phyloP scores from a whole-genome alignment of 2,329 filamentous ascomycete genomes.

The Coniochaeta ligniaria region DNA sequence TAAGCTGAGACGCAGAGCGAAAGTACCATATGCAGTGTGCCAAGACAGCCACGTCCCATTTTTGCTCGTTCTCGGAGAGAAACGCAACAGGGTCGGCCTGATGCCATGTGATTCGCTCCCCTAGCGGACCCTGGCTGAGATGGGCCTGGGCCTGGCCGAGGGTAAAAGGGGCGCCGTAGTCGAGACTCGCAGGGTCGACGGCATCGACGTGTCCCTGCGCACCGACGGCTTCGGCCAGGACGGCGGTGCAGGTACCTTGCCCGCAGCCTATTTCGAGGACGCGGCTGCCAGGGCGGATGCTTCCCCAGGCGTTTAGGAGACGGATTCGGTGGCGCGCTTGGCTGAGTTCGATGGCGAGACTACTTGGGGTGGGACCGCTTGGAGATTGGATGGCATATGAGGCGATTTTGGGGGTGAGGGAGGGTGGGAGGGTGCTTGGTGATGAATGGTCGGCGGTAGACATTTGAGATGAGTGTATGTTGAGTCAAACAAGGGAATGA shows the following conservation, averaged over 20 bases:
- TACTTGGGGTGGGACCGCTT: not conserved
- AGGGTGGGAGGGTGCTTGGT: not conserved
- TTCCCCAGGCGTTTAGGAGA: constrained; percentile 9
- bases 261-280: constrained; percentile 54
- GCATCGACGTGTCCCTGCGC: constrained; percentile 37
- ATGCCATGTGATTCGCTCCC: constrained; percentile 34
- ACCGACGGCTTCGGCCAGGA: constrained; percentile 41
- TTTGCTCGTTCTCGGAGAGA: constrained; percentile 15
- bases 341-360: constrained; percentile 6
- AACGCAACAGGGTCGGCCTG: constrained; percentile 27
- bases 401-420: not conserved
- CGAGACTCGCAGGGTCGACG: constrained; percentile 41
- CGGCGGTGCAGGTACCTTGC: constrained; percentile 49
- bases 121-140: constrained; percentile 27
- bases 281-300: constrained; percentile 27
- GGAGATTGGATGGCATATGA: not conserved
- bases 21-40: constrained; percentile 50
- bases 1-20: constrained; percentile 24
- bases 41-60: constrained; percentile 39
- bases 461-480: too few relatives aligned
- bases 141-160: constrained; percentile 39
- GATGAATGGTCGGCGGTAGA: not conserved
- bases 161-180: constrained; percentile 44
- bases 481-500: too few relatives aligned
- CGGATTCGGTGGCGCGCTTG: constrained; percentile 13